Base-by-base conservation (phyloP, 495 filamentous ascomycete genomes). In the Aspergillus asperescens region DNA sequence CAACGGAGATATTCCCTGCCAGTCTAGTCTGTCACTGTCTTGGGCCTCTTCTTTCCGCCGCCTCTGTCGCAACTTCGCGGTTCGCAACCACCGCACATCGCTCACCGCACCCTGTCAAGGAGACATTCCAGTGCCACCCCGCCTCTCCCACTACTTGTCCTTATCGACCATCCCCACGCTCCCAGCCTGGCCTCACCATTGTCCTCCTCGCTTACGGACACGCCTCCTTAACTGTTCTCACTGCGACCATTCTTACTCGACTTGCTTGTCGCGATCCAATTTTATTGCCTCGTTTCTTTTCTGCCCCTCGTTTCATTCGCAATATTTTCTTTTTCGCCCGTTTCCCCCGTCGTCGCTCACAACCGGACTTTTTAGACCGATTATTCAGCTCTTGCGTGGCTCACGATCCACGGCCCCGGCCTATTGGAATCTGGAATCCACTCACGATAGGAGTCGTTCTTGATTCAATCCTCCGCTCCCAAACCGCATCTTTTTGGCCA, bases 121-220 rank as follows among this genome's bases (percentile, higher is more conserved):
- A 38, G 35, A 50, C 47, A 28, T 46, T 31, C 25, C 48, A 39
- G 37, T 52, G 23, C 41, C 50, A 42, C 48, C 34, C 41, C 35
- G 38, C 54, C 48, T 39, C 37, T 25, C 41, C 34, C 34, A 29
- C 22, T 18, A 20, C 31, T 24, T 50, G 41, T 55, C 41, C 54
- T 56, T 57, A 62, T 57, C 45, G 24, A 42, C 31, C 43, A 16
- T 31, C 42, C 42, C 60, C 59, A 60, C 62, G 32, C 49, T 41
- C 57, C 51, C 41, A 58, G 49, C 42, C 52, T 61, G 59, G 60
- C 52, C 51, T 59, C 56, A n/a, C n/a, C n/a, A 54, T 41, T 45
- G 39, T 48, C 35, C 42, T 34, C 40, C 50, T 62, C 60, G 60
- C 57, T 63, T 59, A 59, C 60, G 57, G 54, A 52, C 54, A 56